phyloP scores from a whole-genome alignment of 2,329 filamentous ascomycete genomes.

The Aspergillus fructus region DNA sequence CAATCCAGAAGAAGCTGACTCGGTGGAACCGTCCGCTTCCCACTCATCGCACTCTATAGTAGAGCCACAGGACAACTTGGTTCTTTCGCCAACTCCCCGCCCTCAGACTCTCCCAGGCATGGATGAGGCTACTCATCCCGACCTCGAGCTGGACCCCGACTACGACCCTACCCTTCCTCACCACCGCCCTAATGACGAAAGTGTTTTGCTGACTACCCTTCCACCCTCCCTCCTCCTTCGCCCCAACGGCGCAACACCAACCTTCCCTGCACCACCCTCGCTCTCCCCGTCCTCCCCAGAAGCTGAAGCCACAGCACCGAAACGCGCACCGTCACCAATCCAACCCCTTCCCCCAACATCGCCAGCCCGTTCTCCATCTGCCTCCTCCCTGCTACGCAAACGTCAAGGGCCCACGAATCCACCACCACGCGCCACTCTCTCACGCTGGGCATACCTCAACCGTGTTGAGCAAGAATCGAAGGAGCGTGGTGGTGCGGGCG shows the following conservation, averaged over 20 bases:
- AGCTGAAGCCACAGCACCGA: conserved; percentile 35
- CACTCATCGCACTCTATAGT: conserved; percentile 3
- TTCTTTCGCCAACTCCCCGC: conserved; percentile 7
- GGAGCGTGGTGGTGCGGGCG: conserved; percentile 70
- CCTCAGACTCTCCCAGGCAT: conserved; percentile 7
- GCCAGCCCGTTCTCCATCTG: conserved; percentile 3
- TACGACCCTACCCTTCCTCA: conserved; percentile 49
- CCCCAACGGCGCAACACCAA: conserved; percentile 32
- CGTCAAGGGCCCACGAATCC: conserved; percentile 16
- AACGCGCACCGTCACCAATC: conserved; percentile 35
- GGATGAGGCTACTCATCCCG: conserved; percentile 9
- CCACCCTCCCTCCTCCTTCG: conserved; percentile 40
- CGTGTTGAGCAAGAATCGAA: conserved; percentile 67
- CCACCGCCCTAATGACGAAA: conserved; percentile 41
- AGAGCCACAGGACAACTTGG: conserved; percentile 10
- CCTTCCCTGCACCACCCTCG: conserved; percentile 33
- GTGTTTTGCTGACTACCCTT: conserved; percentile 20
- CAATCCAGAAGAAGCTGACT: conserved; percentile 19
- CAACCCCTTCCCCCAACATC: conserved; percentile 28
- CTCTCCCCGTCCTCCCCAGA: conserved; percentile 31
- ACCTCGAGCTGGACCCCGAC: conserved; percentile 9
- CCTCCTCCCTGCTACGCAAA: conserved; percentile 11
- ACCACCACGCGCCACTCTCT: conserved; percentile 37
- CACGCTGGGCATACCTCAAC: conserved; percentile 54
- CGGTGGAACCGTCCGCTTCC: conserved; percentile 1